Evolutionary conservation across 2,329 filamentous ascomycete genomes (phyloP), one percentile per base, ranked within the genome.

Genomic region (Hypoxylon sp.): DNA sequence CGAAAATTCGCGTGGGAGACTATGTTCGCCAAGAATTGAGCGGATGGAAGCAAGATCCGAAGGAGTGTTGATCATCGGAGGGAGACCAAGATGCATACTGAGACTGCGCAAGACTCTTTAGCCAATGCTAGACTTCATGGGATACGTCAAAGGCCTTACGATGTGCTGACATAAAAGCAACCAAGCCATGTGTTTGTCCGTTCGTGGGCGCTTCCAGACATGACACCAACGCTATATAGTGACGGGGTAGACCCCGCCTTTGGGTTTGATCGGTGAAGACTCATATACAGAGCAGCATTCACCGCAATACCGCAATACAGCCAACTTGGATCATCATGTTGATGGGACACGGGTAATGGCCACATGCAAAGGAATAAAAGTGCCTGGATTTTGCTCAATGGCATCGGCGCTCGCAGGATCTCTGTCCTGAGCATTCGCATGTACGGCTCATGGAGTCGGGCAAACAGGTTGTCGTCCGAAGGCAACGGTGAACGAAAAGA

Each of bases 291-390:
- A 22, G 76, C 74, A 3, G 75, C 73, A 54, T 78, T 77, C 5
- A 77, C 65, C 19, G 76, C 75, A n/a, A 78, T 71, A 1, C 77
- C 77, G 24, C 71, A 75, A 59, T 77, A 77, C 17, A 78, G 59
- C 75, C 76, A 78, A 63, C 74, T 77, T 0, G 77, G 77, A 47
- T 78, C 77, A 24, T 74, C 62, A 5, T 59, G 54, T 71, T 78
- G 73, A 2, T 50, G 54, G 5, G 57, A 29, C 3, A 75, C 74
- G 1, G 75, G 75, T 24, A 78, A 39, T 26, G 77, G 75, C 77
- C 77, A 78, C 57, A 67, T 63, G 44, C 72, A 77, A 47, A 78
- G 63, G 11, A 76, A 63, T 14, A 77, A 44, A n/a, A 78, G 66
- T 1, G 77, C 77, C 26, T 76, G 73, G 11, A 78, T 75, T n/a